A percentile compares a stretch with the other conserved stretches of the same genome.
phyloP scores from a whole-genome alignment of 331 rosid species.

The Telfairia occidentalis region DNA sequence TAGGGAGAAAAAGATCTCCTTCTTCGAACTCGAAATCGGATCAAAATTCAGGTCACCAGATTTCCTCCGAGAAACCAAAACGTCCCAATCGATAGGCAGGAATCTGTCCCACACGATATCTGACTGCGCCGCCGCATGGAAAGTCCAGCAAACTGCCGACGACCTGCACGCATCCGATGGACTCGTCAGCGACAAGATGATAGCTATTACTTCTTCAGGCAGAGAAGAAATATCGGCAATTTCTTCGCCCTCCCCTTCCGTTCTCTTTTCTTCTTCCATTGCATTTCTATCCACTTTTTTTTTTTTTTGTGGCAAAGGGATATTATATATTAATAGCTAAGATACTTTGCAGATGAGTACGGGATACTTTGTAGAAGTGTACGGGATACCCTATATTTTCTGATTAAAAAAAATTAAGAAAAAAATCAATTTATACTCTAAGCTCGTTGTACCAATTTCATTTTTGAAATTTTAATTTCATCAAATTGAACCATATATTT shows the following conservation, averaged over 20 bases:
- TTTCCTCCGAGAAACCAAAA: neutral
- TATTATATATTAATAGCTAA: no score
- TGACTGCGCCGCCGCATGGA: conserved; percentile 38
- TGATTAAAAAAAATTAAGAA: no score
- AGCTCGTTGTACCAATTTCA: no score
- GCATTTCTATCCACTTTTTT: neutral
- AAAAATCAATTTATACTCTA: no score
- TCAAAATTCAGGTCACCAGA: neutral
- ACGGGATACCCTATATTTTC: no score
- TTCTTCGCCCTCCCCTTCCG: neutral
- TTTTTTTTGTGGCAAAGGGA: no score
- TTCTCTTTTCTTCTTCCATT: neutral
- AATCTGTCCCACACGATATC: conserved; percentile 36
- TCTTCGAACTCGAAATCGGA: conserved; percentile 18
- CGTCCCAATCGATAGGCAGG: conserved; percentile 26
- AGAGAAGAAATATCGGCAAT: conserved; percentile 12
- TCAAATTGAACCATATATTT: no score
- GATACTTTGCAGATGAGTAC: no score
- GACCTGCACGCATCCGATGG: conserved; percentile 27
- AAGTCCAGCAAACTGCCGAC: conserved; percentile 21
- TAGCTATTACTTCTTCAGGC: conserved; percentile 39
- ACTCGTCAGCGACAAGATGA: conserved; percentile 27
- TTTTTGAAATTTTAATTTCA: no score
- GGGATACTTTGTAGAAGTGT: no score
- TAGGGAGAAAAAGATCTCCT: conserved; percentile 28